Percentiles rank a stretch among this genome's conserved stretches.
Evolutionary conservation across 768 basidiomycete genomes (phyloP).

Genomic region (Gymnopilus dilepis): DNA sequence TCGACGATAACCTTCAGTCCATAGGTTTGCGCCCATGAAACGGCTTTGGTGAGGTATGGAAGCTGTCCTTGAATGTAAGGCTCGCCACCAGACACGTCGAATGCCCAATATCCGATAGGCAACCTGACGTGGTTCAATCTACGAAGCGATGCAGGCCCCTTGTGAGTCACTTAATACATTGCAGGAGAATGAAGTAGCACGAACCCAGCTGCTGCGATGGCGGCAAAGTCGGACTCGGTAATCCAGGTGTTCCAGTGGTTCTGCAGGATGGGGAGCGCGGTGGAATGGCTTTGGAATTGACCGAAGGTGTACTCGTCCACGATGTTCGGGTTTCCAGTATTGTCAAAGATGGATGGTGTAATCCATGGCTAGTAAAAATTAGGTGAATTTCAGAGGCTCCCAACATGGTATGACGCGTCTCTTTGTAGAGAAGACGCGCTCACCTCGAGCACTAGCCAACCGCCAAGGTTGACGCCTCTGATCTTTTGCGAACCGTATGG

Average conservation of each 20-base stretch:
- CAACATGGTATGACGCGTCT: not conserved
- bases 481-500: slow-evolving; percentile 77
- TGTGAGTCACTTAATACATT: not conserved
- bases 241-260: slow-evolving; percentile 88
- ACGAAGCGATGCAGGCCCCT: slow-evolving; percentile 14
- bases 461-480: slow-evolving; percentile 84
- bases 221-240: slow-evolving; percentile 77
- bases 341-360: slow-evolving; percentile 75
- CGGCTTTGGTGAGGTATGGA: slow-evolving; percentile 68
- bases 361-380: slow-evolving; percentile 65
- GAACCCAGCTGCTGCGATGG: slow-evolving; percentile 78
- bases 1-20: slow-evolving; percentile 86
- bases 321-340: slow-evolving; percentile 62
- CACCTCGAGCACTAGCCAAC: slow-evolving; percentile 56
- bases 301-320: slow-evolving; percentile 82
- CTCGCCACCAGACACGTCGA: slow-evolving; percentile 77
- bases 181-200: slow-evolving; percentile 23
- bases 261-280: slow-evolving; percentile 56
- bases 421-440: slow-evolving; percentile 8
- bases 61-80: slow-evolving; percentile 82
- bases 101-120: slow-evolving; percentile 92
- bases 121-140: slow-evolving; percentile 84
- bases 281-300: slow-evolving; percentile 56
- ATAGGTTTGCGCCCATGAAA: slow-evolving; percentile 70
- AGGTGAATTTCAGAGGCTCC: slow-evolving; percentile 15